Percentiles rank a stretch among this genome's conserved stretches.
Evolutionary conservation across 2,329 filamentous ascomycete species (phyloP).

Genomic region (Colletotrichum abscissum): DNA sequence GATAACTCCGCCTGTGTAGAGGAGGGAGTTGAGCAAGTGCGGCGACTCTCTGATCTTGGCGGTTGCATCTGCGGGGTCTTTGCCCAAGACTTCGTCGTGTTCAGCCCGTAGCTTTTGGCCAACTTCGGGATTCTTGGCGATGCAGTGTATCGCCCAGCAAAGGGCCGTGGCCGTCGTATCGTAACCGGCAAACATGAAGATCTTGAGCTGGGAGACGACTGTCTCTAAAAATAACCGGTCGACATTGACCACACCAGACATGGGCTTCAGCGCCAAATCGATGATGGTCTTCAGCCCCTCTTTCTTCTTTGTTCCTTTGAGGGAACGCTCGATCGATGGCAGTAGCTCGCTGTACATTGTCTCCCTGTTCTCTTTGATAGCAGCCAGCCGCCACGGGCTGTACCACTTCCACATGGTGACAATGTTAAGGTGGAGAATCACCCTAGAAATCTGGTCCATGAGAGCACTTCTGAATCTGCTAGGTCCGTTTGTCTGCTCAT

Average conservation of each 20-base stretch:
- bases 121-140: conserved; percentile 39
- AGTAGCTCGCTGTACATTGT: conserved; percentile 16
- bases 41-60: conserved; percentile 52
- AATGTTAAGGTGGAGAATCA: conserved; percentile 9
- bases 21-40: conserved; percentile 58
- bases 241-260: not conserved
- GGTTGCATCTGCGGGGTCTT: conserved; percentile 42
- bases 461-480: conserved; percentile 17
- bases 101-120: conserved; percentile 42
- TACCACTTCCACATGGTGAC: not conserved
- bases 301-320: not conserved
- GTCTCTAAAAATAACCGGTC: conserved; percentile 40
- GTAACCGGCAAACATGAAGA: conserved; percentile 51
- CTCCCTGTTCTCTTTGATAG: not conserved
- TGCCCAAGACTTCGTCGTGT: conserved; percentile 42
- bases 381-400: not conserved
- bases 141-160: conserved; percentile 43
- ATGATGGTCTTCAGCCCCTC: conserved; percentile 39
- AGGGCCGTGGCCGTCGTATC: conserved; percentile 50
- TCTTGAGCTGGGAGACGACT: conserved; percentile 47
- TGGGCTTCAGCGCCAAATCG: conserved; percentile 39
- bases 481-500: conserved; percentile 19
- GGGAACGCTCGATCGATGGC: conserved; percentile 7
- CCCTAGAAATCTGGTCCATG: conserved; percentile 10
- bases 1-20: conserved; percentile 64